phyloP scores from a whole-genome alignment of 1,284 basidiomycete genomes.

The Naganishia sp. region DNA sequence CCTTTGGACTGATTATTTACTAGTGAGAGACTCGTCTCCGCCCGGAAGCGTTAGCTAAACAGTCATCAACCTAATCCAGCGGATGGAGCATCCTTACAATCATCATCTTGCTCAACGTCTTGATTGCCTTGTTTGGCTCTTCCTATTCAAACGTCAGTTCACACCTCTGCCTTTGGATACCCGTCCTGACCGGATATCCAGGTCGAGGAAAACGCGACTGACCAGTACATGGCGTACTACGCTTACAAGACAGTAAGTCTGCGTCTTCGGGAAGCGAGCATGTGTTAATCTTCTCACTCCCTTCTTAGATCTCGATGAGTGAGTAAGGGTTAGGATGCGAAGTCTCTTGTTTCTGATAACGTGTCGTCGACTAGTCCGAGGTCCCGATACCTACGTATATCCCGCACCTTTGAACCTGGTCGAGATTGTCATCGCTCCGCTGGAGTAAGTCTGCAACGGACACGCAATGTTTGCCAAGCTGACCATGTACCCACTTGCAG shows the following conservation, averaged over 20 bases:
- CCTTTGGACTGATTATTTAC: constrained; percentile 72
- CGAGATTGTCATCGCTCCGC: constrained; percentile 75
- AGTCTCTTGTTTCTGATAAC: too few relatives aligned
- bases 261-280: neutral
- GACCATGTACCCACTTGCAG: constrained; percentile 18
- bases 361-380: constrained; percentile 56
- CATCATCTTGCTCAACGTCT: constrained; percentile 87
- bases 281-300: neutral
- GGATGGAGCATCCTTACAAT: constrained; percentile 75
- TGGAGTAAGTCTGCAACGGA: constrained; percentile 65
- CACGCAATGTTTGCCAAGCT: constrained; percentile 54
- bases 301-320: constrained; percentile 30
- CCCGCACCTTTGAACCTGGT: constrained; percentile 72
- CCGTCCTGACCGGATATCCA: neutral
- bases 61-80: constrained; percentile 5
- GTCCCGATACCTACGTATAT: constrained; percentile 65
- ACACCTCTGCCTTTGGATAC: constrained; percentile 17
- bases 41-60: neutral
- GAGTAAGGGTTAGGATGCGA: neutral
- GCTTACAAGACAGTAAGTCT: constrained; percentile 70
- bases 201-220: constrained; percentile 40
- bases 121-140: constrained; percentile 91
- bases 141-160: constrained; percentile 76
- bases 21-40: constrained; percentile 59
- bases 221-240: constrained; percentile 85